Base-by-base conservation (phyloP, 257 asterid genomes). In the Jacaranda mimosifolia region DNA sequence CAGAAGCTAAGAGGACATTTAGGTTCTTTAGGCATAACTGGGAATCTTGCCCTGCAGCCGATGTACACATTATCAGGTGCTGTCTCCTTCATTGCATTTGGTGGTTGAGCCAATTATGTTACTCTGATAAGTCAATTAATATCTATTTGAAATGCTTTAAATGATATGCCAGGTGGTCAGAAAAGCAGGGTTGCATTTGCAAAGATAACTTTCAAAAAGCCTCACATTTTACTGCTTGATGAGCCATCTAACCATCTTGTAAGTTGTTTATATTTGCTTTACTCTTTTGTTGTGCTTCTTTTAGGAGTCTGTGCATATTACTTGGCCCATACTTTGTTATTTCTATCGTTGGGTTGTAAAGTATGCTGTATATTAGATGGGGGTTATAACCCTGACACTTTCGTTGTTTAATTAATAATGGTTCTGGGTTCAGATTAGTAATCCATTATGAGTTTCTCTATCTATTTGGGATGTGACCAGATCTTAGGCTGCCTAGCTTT, bases 181-280 rank as follows among this genome's bases (percentile, higher is more conserved):
- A 96, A 96, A 82, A 96, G 99, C 85, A 91, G 99, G 76, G 99
- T 96, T 77, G 99, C 99, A 36, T 96, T 96, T 82, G 87, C 98
- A 10, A 96, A 93, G 91, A 93, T 96, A 77, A 93, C 99, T 57
- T 96, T 91, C 97, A 96, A 91, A 78, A 96, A 90, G 91, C 99
- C 99, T 75, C 99, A 96, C 81, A 96, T 96, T 74, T 83, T 96
- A 72, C 89, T 96, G 72, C 97, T 96, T 76, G 99, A 96, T 45
- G 99, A 96, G 89, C 99, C 98, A 7, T 93, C 98, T 13, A 96
- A 93, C 83, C 99, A 96, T 89, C 97, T 96, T 85, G 99, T 96
- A 87, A 86, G 97, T 90, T 70, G 32, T 49, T 9, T 60, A 62
- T 56, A 7, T 39, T 64, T 52, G 32, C 72, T 59, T 71, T 46